A percentile compares a stretch with the other conserved stretches of the same genome.
Conservation (phyloP, 2,329 filamentous ascomycete species). For the Aspergillus pseudotamarii region DNA sequence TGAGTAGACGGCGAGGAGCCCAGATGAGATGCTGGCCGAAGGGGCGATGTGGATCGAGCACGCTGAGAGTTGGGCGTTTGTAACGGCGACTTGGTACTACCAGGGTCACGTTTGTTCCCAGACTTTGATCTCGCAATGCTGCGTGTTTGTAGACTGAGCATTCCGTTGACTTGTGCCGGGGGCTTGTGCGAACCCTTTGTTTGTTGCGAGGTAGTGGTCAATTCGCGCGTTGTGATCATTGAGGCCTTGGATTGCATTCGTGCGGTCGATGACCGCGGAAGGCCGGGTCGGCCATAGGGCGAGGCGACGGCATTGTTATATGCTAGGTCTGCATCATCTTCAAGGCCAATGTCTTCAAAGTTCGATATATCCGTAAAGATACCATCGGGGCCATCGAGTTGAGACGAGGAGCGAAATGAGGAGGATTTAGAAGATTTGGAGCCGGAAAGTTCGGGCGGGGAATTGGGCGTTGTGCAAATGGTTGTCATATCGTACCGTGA, state of each 20-base stretch:
- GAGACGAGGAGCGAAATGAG: constrained; percentile 78
- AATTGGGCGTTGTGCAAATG: constrained; percentile 59
- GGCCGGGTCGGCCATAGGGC: constrained; percentile 31
- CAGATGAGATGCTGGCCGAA: constrained; percentile 29
- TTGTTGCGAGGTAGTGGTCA: constrained; percentile 34
- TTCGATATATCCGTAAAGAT: constrained; percentile 73
- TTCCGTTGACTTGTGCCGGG: constrained; percentile 31
- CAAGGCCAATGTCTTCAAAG: constrained; percentile 91
- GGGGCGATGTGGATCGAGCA: constrained; percentile 34
- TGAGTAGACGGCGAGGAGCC: constrained; percentile 29
- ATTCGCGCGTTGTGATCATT: constrained; percentile 35
- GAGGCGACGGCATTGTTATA: constrained; percentile 33
- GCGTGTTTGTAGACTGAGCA: constrained; percentile 28
- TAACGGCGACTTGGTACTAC: constrained; percentile 28
- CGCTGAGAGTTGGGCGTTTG: constrained; percentile 33
- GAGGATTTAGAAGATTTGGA: constrained; percentile 92
- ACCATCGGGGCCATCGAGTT: constrained; percentile 68
- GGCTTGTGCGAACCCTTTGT: constrained; percentile 27
- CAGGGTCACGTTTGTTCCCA: constrained; percentile 27
- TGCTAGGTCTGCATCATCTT: constrained; percentile 61
- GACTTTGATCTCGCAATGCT: constrained; percentile 28
- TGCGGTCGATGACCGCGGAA: constrained; percentile 30
- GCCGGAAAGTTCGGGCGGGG: constrained; percentile 75
- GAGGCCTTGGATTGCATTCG: constrained; percentile 32
- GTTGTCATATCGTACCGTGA: constrained; percentile 44